phyloP scores from a whole-genome alignment of 495 filamentous ascomycete species.

The Tetracladium setigerum region DNA sequence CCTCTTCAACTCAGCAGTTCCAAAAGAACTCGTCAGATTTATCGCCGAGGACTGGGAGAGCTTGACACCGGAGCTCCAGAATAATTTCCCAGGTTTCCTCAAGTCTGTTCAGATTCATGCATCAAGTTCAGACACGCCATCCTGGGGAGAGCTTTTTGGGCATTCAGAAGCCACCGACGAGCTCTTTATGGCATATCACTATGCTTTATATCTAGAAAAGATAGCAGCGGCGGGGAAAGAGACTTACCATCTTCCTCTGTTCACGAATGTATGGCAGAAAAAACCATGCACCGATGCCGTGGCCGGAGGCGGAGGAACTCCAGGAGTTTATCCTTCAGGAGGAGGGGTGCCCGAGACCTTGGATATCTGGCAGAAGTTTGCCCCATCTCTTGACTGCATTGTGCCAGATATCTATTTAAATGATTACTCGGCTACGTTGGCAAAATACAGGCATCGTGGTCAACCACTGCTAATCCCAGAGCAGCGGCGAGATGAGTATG shows the following conservation, averaged over 20 bases:
- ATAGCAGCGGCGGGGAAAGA: slow-evolving; percentile 35
- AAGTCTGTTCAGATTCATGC: too few species aligned
- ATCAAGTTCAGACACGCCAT: slow-evolving; percentile 29
- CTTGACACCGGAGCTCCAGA: slow-evolving; percentile 27
- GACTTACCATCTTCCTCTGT: slow-evolving; percentile 36
- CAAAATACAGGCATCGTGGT: slow-evolving; percentile 34
- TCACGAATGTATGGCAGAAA: slow-evolving; percentile 41
- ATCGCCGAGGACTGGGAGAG: slow-evolving; percentile 25
- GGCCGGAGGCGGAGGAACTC: slow-evolving; percentile 31
- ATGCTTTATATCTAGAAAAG: slow-evolving; percentile 34
- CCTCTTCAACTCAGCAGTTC: slow-evolving; percentile 27
- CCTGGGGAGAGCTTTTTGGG: slow-evolving; percentile 36
- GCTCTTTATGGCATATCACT: slow-evolving; percentile 45
- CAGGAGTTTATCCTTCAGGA: slow-evolving; percentile 41
- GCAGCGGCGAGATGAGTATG: slow-evolving; percentile 40
- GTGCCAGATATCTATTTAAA: slow-evolving; percentile 40
- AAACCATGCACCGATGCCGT: slow-evolving; percentile 23
- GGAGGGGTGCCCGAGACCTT: slow-evolving; percentile 31
- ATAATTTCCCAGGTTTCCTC: slow-evolving; percentile 6
- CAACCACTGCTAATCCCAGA: slow-evolving; percentile 46
- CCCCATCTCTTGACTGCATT: slow-evolving; percentile 39
- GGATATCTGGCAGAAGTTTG: slow-evolving; percentile 37
- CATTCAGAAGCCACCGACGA: slow-evolving; percentile 33
- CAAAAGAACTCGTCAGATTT: slow-evolving; percentile 25
- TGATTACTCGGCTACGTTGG: slow-evolving; percentile 32